These are phyloP conservation scores for Aspergillus felis DNA, from an alignment of 2,329 filamentous ascomycete genomes.

Conservation along the genomic window DNA sequence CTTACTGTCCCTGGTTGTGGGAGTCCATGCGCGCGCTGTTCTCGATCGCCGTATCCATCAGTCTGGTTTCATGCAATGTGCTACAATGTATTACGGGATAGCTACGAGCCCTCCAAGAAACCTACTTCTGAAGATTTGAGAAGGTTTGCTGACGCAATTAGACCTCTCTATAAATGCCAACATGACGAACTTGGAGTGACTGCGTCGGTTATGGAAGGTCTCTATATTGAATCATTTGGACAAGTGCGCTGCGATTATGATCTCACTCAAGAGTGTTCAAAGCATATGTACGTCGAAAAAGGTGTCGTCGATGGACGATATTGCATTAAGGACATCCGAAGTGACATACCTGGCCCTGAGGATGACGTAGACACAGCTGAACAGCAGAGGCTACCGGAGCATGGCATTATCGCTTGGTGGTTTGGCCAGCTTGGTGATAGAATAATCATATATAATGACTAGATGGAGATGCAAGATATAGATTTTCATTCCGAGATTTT, in stretches of 20 bases:
- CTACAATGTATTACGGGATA: neutral
- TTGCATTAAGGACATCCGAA: slow-evolving; percentile 9
- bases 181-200: neutral
- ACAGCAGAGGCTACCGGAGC: slow-evolving; percentile 4
- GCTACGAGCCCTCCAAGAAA: neutral
- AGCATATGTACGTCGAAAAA: slow-evolving; percentile 5
- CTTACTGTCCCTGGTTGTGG: neutral
- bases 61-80: slow-evolving; percentile 4
- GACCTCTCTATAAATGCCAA: neutral
- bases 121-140: neutral
- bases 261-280: slow-evolving; percentile 2
- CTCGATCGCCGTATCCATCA: neutral
- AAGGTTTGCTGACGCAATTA: neutral
- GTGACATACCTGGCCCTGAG: neutral
- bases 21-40: neutral
- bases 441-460: slow-evolving; percentile 3
- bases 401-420: slow-evolving; percentile 12
- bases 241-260: slow-evolving; percentile 13
- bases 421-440: slow-evolving; percentile 8
- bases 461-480: too few species aligned
- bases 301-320: slow-evolving; percentile 1
- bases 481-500: too few species aligned
- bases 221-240: slow-evolving; percentile 11
- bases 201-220: neutral
- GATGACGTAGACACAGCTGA: neutral